Base-by-base conservation (phyloP, 2,329 filamentous ascomycete genomes). In the Daldinia sp. region DNA sequence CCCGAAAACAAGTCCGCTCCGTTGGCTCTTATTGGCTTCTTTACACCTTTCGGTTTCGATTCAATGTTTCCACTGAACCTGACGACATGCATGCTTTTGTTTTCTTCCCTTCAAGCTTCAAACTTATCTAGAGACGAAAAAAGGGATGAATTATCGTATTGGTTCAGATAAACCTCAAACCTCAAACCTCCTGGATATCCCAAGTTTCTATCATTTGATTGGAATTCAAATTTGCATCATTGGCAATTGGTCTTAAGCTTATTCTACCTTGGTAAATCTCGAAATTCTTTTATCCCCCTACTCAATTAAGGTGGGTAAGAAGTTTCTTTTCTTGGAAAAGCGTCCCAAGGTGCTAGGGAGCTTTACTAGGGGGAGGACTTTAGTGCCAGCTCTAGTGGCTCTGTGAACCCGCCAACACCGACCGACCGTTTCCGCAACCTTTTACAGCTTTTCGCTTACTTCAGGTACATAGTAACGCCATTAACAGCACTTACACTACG, bases 1-100 rank as follows among this genome's bases (percentile, higher is more conserved):
- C 21, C 49, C 61, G 61, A 64, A 51, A 61, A 54, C 58, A 57
- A 61, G 39, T 66, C 64, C 63, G 61, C 61, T 54, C 49, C 60
- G 21, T 32, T 43, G 49, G 37, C 27, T 17, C 7, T 47, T 10
- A 27, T 49, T 50, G 30, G 45, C 41, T 58, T 56, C 23, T 59
- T n/a, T 23, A 45, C 32, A 49, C 34, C 48, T 60, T 63, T 58
- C 50, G 34, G 7, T 58, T 63, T 45, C 34, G 4, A 58, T 63
- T 53, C 30, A 43, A 58, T 45, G 51, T 41, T 61, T 51, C 43
- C 52, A 49, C 45, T 41, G 37, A 55, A 50, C 41, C 29, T 50
- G 37, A 57, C 54, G 55, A 55, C 51, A 65, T 65, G 58, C 51
- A 65, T 65, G 58, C 60, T 60, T 54, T 25, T 43, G 21, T 35